Evolutionary conservation across 306 rosid genomes (phyloP).

Genomic region (Sesbania bispinosa): DNA sequence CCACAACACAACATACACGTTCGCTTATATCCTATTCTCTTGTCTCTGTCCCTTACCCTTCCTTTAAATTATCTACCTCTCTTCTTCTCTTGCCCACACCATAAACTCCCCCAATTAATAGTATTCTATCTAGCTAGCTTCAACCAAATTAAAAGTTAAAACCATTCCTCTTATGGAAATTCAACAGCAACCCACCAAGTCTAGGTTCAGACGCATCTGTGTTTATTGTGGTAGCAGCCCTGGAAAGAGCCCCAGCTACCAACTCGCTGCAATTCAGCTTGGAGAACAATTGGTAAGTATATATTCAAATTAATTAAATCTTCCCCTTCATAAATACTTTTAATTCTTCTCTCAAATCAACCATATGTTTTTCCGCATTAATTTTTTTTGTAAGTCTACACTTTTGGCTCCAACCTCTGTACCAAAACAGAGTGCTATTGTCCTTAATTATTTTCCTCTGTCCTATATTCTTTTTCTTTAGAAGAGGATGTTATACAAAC

Average conservation of each 20-base stretch:
- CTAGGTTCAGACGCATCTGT: slow-evolving; percentile 78
- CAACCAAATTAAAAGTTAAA: no score
- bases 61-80: no score
- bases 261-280: slow-evolving; percentile 75
- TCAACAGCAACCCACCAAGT: slow-evolving; percentile 32
- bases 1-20: slow-evolving; percentile 18
- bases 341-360: background rate
- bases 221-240: slow-evolving; percentile 93
- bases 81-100: no score
- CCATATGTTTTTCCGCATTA: background rate
- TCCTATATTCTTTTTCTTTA: background rate
- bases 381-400: no score
- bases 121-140: no score
- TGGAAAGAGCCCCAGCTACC: slow-evolving; percentile 81
- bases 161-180: slow-evolving; percentile 47
- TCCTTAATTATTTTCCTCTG: background rate
- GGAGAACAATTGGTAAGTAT: slow-evolving; percentile 73
- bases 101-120: no score
- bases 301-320: no score
- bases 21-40: slow-evolving; percentile 2
- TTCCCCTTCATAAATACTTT: no score
- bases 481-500: background rate
- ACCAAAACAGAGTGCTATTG: no score
- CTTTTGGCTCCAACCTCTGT: no score
- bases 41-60: background rate